phyloP scores from a whole-genome alignment of 768 basidiomycete genomes.

The Lentinula edodes region DNA sequence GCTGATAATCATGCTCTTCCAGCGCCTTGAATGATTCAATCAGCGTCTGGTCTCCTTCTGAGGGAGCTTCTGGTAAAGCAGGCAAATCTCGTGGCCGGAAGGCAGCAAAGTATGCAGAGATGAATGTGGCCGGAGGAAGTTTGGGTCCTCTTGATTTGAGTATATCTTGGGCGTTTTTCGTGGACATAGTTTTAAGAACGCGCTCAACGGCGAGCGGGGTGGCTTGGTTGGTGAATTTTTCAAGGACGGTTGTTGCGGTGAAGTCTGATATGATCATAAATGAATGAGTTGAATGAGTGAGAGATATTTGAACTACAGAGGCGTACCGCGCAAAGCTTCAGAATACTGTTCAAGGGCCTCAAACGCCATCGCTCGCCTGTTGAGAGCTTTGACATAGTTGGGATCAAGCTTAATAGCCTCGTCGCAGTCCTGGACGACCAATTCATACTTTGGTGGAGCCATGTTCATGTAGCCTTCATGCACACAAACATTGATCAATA shows the following conservation, averaged over 20 bases:
- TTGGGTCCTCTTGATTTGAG: conserved; percentile 67
- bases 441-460: conserved; percentile 75
- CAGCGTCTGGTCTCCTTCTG: conserved; percentile 81
- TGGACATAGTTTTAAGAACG: conserved; percentile 80
- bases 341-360: conserved; percentile 72
- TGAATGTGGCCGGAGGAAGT: conserved; percentile 86
- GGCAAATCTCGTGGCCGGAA: conserved; percentile 81
- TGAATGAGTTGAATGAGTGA: neutral
- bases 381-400: conserved; percentile 85
- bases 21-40: conserved; percentile 78
- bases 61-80: conserved; percentile 64
- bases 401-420: conserved; percentile 78
- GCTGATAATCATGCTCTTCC: conserved; percentile 76
- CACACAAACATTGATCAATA: neutral
- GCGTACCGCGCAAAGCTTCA: conserved; percentile 74
- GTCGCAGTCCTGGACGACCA: conserved; percentile 85
- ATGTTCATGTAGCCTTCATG: conserved; percentile 84
- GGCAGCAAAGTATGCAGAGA: conserved; percentile 93
- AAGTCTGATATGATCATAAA: conserved; percentile 52
- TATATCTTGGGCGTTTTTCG: conserved; percentile 67
- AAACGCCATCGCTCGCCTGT: conserved; percentile 81
- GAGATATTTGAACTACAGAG: neutral
- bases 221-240: conserved; percentile 80
- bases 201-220: conserved; percentile 84
- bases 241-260: conserved; percentile 94